phyloP scores from a whole-genome alignment of 176 grass and related monocot genomes.

The Raddia guianensis region DNA sequence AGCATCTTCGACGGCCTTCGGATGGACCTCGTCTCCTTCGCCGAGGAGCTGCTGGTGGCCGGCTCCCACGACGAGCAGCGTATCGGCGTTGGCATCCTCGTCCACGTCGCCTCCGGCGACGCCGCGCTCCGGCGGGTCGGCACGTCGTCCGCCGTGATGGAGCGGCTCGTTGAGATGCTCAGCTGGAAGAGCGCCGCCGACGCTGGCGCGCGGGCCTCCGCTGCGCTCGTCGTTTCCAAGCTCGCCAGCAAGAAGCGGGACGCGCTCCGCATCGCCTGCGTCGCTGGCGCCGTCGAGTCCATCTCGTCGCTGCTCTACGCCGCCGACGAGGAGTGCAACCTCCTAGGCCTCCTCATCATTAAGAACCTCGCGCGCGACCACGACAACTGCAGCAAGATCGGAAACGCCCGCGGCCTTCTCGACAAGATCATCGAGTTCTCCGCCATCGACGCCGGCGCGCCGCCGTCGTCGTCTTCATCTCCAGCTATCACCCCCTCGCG shows the following conservation, averaged over 20 bases:
- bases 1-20: conserved; percentile 73
- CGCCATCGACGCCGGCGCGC: not conserved
- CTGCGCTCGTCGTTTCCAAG: conserved; percentile 66
- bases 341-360: conserved; percentile 71
- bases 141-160: conserved; percentile 29
- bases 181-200: conserved; percentile 53
- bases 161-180: conserved; percentile 71
- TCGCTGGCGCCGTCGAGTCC: conserved; percentile 62
- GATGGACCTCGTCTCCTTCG: conserved; percentile 77
- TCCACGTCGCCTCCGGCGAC: conserved; percentile 39
- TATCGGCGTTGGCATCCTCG: conserved; percentile 57
- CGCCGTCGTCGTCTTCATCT: not conserved
- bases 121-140: conserved; percentile 24
- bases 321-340: conserved; percentile 51
- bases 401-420: conserved; percentile 64
- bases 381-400: conserved; percentile 73
- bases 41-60: conserved; percentile 55
- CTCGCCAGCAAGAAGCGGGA: conserved; percentile 69
- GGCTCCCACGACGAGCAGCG: conserved; percentile 70
- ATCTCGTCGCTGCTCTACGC: conserved; percentile 62
- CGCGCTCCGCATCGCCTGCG: conserved; percentile 55
- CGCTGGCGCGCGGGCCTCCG: conserved; percentile 42
- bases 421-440: conserved; percentile 80
- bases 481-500: not conserved
- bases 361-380: conserved; percentile 81